A percentile compares a stretch with the other conserved stretches of the same genome.
Evolutionary conservation across 345 rosid species (phyloP).

Genomic region (Gynandropsis gynandra): DNA sequence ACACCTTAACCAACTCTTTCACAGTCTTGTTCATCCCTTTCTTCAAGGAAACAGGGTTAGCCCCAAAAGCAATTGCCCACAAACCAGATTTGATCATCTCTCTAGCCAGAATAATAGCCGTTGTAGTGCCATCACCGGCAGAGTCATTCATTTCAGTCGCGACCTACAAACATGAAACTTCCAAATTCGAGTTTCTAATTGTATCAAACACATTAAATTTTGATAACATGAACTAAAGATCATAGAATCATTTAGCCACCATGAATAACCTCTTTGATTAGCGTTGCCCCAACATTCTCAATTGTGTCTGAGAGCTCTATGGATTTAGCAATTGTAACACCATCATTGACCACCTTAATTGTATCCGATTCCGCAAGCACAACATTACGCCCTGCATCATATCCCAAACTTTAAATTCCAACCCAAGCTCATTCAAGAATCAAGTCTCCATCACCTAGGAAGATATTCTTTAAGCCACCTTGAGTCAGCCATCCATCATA

Average conservation of each 20-base stretch:
- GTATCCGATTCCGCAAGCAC: constrained; percentile 51
- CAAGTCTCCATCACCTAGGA: background rate
- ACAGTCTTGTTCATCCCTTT: constrained; percentile 54
- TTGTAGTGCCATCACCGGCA: constrained; percentile 76
- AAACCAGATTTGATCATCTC: constrained; percentile 54
- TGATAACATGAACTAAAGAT: constrained; percentile 1
- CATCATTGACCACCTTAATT: constrained; percentile 72
- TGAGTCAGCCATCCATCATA: too few species aligned
- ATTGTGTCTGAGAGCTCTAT: constrained; percentile 67
- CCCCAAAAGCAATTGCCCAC: constrained; percentile 56
- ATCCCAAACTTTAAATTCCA: constrained; percentile 10
- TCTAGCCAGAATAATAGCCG: constrained; percentile 62
- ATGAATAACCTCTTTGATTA: constrained; percentile 87
- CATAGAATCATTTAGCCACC: constrained; percentile 36
- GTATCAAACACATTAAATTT: background rate
- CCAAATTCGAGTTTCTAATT: background rate
- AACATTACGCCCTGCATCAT: constrained; percentile 67
- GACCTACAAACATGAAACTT: constrained; percentile 43
- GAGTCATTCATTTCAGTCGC: constrained; percentile 66
- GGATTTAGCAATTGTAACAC: constrained; percentile 67
- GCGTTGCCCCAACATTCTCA: constrained; percentile 71
- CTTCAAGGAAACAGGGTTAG: constrained; percentile 49
- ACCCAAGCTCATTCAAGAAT: constrained; percentile 14
- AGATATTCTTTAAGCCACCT: background rate
- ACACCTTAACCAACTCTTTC: constrained; percentile 43